Evolutionary conservation across 768 basidiomycete species (phyloP).

Genomic region (Russula griseocarnosa): DNA sequence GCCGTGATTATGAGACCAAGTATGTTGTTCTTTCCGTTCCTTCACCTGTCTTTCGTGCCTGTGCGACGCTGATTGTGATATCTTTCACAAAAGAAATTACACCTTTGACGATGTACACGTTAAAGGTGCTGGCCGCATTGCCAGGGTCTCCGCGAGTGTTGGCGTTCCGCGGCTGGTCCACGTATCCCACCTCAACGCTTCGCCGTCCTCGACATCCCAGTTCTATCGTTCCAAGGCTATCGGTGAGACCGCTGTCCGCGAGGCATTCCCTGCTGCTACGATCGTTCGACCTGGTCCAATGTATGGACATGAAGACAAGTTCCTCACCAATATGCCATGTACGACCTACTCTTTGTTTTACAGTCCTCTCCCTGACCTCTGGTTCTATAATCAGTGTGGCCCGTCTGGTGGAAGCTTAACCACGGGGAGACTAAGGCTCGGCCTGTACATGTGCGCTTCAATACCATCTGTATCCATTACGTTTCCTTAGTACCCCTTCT

Average conservation of each 20-base stretch:
- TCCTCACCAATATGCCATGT: slow-evolving; percentile 91
- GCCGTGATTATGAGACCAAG: slow-evolving; percentile 95
- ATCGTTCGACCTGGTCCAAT: slow-evolving; percentile 81
- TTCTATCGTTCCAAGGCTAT: slow-evolving; percentile 89
- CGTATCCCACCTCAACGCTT: slow-evolving; percentile 92
- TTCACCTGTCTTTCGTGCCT: background rate
- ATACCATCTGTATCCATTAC: slow-evolving; percentile 14
- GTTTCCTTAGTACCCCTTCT: background rate
- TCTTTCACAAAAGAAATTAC: slow-evolving; percentile 67
- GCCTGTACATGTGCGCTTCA: slow-evolving; percentile 76
- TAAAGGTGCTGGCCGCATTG: slow-evolving; percentile 79
- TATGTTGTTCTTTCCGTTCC: slow-evolving; percentile 37
- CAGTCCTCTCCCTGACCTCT: slow-evolving; percentile 23
- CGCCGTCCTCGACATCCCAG: slow-evolving; percentile 66
- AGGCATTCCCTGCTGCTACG: slow-evolving; percentile 79
- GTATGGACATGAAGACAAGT: slow-evolving; percentile 94
- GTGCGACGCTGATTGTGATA: background rate
- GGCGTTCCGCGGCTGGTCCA: slow-evolving; percentile 88
- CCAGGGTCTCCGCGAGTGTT: slow-evolving; percentile 67
- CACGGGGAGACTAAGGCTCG: slow-evolving; percentile 78
- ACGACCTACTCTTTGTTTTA: slow-evolving; percentile 36
- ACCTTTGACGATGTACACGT: slow-evolving; percentile 77
- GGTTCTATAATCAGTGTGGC: slow-evolving; percentile 57
- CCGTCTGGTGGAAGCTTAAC: slow-evolving; percentile 94
- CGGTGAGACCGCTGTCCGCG: slow-evolving; percentile 83